Evolutionary conservation across 1,284 basidiomycete genomes (phyloP), one percentile per base, ranked within the genome.

Genomic region (Leucoagaricus sp.): DNA sequence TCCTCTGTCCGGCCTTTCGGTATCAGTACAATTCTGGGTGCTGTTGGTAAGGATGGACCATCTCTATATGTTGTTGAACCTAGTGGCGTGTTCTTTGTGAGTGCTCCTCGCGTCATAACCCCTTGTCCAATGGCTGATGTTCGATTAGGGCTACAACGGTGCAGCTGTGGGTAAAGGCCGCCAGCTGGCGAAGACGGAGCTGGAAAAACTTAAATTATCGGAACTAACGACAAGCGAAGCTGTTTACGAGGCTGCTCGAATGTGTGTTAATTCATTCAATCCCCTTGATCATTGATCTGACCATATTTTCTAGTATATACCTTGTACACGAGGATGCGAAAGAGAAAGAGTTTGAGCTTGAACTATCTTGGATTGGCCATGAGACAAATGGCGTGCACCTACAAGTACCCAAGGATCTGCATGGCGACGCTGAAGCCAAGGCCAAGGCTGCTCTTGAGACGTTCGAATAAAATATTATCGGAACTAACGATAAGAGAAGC

Each of bases 1-100:
- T 98, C 96, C 0, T 98, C 96, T 23, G 97, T 99, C 31, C 88
- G 97, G 25, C 97, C 97, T 0, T 99, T 99, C 65, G 97, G 97
- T 13, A 88, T 96, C 64, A 94, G 94, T 64, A 89, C 95, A 21
- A 91, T 99, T 68, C 76, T 99, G 17, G 96, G 88, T 40, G 89
- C 91, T 9, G 82, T 96, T 6, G 97, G 99, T 78, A 91, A 93
- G 72, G 82, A 82, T 40, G 95, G 95, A 2, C 95, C 97, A 51
- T 80, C 85, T 53, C 80, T 99, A 26, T 98, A 87, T 75, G 89
- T 97, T 60, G 83, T 99, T 54, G 97, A 99, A 73, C 97, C 97
- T 1, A 96, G 93, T 64, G 97, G 97, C 34, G 88, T 97, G 23
- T 95, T 88, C 73, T 93, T 89, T 73, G 93, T 93, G 62, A 58